These are phyloP conservation scores for Knufia petricola DNA, from an alignment of 2,329 filamentous ascomycete species.

Conservation along the genomic window DNA sequence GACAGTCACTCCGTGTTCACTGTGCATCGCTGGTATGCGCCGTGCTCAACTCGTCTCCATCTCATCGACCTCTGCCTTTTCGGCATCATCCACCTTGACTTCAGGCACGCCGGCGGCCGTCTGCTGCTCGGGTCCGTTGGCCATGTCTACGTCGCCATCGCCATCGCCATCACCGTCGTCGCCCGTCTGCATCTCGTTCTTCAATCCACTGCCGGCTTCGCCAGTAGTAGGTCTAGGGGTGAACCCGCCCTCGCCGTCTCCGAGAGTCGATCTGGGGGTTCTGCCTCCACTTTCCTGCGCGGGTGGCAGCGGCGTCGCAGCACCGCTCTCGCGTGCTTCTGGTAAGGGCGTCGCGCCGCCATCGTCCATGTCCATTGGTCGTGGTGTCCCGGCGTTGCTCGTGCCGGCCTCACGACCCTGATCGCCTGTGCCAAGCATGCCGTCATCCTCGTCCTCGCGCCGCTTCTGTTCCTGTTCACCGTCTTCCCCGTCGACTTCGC, in stretches of 20 bases:
- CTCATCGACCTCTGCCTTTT: neutral
- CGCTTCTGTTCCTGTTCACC: constrained; percentile 38
- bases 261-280: neutral
- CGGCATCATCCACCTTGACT: constrained; percentile 1
- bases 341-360: constrained; percentile 29
- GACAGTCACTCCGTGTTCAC: no score
- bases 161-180: no score
- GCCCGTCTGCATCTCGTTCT: neutral
- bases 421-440: constrained; percentile 27
- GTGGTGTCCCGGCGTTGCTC: constrained; percentile 41
- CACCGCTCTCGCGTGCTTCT: constrained; percentile 17
- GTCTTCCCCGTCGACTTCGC: constrained; percentile 55
- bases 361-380: constrained; percentile 39
- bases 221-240: neutral
- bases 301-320: constrained; percentile 26
- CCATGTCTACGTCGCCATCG: neutral
- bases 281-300: constrained; percentile 15
- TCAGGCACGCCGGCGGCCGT: neutral
- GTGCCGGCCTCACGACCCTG: constrained; percentile 35
- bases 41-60: neutral
- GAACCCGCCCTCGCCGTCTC: neutral
- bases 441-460: constrained; percentile 37
- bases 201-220: neutral
- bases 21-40: no score
- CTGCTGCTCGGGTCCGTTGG: neutral